Base-by-base conservation (phyloP, 2,329 filamentous ascomycete genomes). In the Ophiostoma australiae region DNA sequence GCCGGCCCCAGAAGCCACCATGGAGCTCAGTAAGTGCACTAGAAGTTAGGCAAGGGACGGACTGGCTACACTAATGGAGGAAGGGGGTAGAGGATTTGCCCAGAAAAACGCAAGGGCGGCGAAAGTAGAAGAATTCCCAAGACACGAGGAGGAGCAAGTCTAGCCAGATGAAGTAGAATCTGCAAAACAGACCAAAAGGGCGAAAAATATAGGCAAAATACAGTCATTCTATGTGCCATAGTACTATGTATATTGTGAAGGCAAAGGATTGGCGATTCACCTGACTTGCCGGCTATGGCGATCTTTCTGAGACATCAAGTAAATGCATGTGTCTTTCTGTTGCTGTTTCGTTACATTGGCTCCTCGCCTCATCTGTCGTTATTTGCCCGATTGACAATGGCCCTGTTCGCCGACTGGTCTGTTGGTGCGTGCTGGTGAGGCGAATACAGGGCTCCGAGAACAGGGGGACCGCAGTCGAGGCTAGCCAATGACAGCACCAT, bases 1-100 rank as follows among this genome's bases (percentile, higher is more conserved):
- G 52, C 52, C 52, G 52, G 52, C 23, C 52, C 52, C n/a, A 58
- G 52, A 27, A 58, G n/a, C 23, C 52, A 31, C 52, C 52, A 58
- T 58, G 52, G 23, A 6, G 52, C 52, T 58, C 52, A n/a, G 2
- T 27, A 3, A 58, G 23, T 13, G 52, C 52, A 58, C 52, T 58
- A 27, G 13, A 58, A 58, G 52, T 58, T 7, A 52, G 48, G 48
- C 52, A 58, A 58, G 52, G 23, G 52, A 27, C 52, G 52, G 52
- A 27, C 23, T 27, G 52, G 1, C n/a, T 31, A n/a, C 52, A 58
- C 52, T 58, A 58, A 58, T 58, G 52, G 52, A 31, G 52, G 52
- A 58, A 58, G 52, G 52, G 52, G 52, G 10, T 27, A 13, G 52
- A n/a, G 20, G 23, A 58, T 58, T 27, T 13, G 52, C n/a, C 52